Evolutionary conservation across 495 filamentous ascomycete species (phyloP), one percentile per base, ranked within the genome.

Genomic region (Podospora appendiculata): DNA sequence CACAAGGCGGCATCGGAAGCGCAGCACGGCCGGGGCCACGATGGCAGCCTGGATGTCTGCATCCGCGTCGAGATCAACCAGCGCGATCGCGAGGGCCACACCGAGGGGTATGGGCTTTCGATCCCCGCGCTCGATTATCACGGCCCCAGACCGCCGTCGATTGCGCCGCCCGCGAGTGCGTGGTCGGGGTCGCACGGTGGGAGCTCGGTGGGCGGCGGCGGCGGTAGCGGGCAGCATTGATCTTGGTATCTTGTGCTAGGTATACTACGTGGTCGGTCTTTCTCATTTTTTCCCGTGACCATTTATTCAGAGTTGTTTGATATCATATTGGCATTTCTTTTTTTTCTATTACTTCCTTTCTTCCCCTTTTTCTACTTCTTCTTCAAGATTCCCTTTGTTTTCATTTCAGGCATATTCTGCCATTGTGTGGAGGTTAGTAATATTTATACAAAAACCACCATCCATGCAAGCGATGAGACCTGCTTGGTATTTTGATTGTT

Each of bases 31-130:
- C 74, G 73, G 44, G 66, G 60, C 32, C 65, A 77, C 56, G 76
- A 81, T 53, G 85, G 85, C 18, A 78, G 79, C 32, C 65, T 91
- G 18, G 85, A 89, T 58, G 79, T 89, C 41, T 71, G 77, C 51
- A 81, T 87, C 58, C 71, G 75, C 5, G 82, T 91, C 25, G 87
- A 91, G 69, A 81, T 83, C 50, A 77, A 88, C 61, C 83, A 84
- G 53, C 79, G 82, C 50, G 73, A 88, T 59, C 65, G 62, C 11
- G 61, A 79, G 44, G 87, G 85, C 10, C 66, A 68, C 52, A 87
- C 87, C 2, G 71, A 84, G 55, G 74, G 76, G 13, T 90, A 90
- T 62, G 87, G 85, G 35, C 78, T 90, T 53, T 83, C 69, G n/a
- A 71, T 81, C 33, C 78, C 77, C 10, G 32, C 46, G 19, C 64